phyloP scores from a whole-genome alignment of 257 asterid genomes.

The Ballota nigra region DNA sequence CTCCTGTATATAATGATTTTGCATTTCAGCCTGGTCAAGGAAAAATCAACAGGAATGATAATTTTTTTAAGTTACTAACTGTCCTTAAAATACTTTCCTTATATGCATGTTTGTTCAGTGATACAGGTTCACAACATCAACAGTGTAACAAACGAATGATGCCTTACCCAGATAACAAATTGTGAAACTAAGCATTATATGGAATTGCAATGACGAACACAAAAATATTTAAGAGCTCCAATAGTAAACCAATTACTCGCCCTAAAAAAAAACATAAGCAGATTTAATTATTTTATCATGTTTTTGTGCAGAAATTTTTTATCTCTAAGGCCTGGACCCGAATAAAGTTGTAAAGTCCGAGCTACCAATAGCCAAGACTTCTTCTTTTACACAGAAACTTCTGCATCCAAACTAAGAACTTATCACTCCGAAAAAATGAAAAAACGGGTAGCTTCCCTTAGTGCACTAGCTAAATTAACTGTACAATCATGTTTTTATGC shows the following conservation, averaged over 20 bases:
- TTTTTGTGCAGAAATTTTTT: background rate
- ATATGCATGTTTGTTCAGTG: background rate
- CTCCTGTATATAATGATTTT: constrained; percentile 40
- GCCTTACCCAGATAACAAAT: background rate
- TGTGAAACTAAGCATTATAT: background rate
- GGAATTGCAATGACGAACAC: background rate
- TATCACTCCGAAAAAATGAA: background rate
- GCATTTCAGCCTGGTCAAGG: constrained; percentile 40
- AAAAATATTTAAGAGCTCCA: background rate
- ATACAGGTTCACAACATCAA: background rate
- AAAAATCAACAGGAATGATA: background rate
- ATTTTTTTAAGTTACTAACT: background rate
- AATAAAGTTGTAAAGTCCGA: background rate
- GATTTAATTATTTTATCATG: background rate
- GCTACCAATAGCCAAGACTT: background rate
- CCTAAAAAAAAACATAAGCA: background rate
- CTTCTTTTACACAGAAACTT: background rate
- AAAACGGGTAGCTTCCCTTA: constrained; percentile 3
- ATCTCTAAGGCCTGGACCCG: constrained; percentile 8
- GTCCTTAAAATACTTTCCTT: background rate
- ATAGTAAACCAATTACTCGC: background rate
- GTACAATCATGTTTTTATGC: background rate
- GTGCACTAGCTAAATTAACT: background rate
- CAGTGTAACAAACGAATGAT: background rate
- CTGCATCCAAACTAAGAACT: background rate